Conservation (phyloP, 306 rosid genomes). For the Castanea mollissima region DNA sequence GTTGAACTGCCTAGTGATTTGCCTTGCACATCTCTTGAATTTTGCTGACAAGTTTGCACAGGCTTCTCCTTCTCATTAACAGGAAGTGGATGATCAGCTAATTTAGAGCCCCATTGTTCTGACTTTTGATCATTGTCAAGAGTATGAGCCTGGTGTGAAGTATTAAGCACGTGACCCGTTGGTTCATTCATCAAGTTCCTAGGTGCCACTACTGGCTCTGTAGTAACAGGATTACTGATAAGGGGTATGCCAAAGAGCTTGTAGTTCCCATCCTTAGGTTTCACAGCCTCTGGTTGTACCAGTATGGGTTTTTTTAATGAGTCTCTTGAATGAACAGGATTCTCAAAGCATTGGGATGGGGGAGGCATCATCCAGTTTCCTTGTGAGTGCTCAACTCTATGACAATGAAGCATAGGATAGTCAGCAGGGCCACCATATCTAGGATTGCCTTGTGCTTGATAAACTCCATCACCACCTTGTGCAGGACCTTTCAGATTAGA, state of each 20-base stretch:
- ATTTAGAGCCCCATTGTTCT: constrained; percentile 45
- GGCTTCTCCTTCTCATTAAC: constrained; percentile 45
- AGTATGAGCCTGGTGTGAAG: constrained; percentile 25
- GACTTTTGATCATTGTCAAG: constrained; percentile 50
- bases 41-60: constrained; percentile 38
- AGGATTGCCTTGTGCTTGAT: constrained; percentile 45
- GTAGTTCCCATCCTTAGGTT: constrained; percentile 64
- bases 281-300: constrained; percentile 41
- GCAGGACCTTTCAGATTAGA: constrained; percentile 49
- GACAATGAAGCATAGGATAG: constrained; percentile 49
- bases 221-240: constrained; percentile 30
- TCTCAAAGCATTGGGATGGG: constrained; percentile 49
- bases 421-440: constrained; percentile 56
- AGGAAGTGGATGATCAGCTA: constrained; percentile 33
- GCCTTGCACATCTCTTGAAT: constrained; percentile 49
- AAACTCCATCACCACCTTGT: constrained; percentile 46
- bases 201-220: constrained; percentile 35
- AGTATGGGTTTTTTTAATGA: constrained; percentile 29
- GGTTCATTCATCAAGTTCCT: constrained; percentile 37
- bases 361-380: constrained; percentile 75
- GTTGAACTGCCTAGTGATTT: constrained; percentile 53
- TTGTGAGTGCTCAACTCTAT: constrained; percentile 50
- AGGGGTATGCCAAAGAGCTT: constrained; percentile 91
- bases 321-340: constrained; percentile 45
- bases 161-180: constrained; percentile 20